Base-by-base conservation (phyloP, 177 flowering plant genomes). In the Tripterygium wilfordii region DNA sequence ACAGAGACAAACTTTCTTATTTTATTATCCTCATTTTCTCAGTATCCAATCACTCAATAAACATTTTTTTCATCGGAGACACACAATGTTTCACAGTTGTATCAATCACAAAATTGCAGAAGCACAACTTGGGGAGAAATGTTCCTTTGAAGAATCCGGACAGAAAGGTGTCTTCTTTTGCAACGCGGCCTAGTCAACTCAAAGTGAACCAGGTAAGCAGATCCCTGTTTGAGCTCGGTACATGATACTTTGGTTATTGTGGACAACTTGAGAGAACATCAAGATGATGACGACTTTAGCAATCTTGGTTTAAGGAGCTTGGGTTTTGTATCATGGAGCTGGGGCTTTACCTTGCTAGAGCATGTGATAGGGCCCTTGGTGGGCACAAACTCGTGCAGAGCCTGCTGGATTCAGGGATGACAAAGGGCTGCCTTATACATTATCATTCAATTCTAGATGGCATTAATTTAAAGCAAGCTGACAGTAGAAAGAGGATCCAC, bases 341-440 rank as follows among this genome's bases (percentile, higher is more conserved):
- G 16, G 99, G 99, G 53, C 73, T 89, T 36, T 56, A 54, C 26
- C 48, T 89, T 33, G 96, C 97, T 4, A 70, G 70, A 38, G 45
- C 84, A 10, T 86, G 96, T 69, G 97, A 92, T 68, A 67, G 49
- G 52, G 79, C 65, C 42, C 70, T 84, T 46, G 89, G 92, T 31
- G 79, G 82, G 8, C 49, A 56, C 3, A 91, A 79, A 67, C 73
- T 92, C 20, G 95, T 86, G 60, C 68, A 74, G 41, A 78, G 84
- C 60, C 70, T 92, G 56, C 44, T 84, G 57, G 84, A 89, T 27
- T 77, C 95, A 1, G 57, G 78, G 30, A 51, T 80, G 0, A 88
- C 95, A 14, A 92, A 92, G 66, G 99, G 89, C 20, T 82, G 97
- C 13, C 84, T 92, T 14, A 80, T 92, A 65, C 97, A 89, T 53